Evolutionary conservation across 2,329 filamentous ascomycete genomes (phyloP).

Genomic region (Calonectria henricotiae): DNA sequence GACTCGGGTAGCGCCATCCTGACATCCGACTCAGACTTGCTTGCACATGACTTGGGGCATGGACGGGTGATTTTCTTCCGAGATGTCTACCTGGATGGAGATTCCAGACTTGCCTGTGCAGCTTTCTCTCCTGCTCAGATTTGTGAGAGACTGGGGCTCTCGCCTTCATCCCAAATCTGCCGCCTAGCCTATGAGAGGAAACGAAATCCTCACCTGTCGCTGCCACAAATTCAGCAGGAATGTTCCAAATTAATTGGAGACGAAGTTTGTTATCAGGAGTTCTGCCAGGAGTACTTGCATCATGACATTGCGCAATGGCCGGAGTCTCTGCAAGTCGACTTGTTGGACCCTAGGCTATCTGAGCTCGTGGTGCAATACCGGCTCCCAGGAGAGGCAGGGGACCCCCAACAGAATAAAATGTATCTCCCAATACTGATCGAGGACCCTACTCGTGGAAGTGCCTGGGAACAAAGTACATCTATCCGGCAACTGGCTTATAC

Average conservation of each 20-base stretch:
- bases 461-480: conserved; percentile 70
- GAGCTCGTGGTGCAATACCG: conserved; percentile 59
- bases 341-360: conserved; percentile 60
- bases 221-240: conserved; percentile 53
- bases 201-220: conserved; percentile 49
- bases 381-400: conserved; percentile 33
- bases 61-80: conserved; percentile 80
- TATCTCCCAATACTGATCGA: conserved; percentile 79
- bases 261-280: conserved; percentile 49
- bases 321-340: conserved; percentile 38
- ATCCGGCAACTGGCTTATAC: conserved; percentile 72
- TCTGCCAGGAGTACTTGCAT: conserved; percentile 56
- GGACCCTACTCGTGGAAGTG: conserved; percentile 68
- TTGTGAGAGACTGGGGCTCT: conserved; percentile 62
- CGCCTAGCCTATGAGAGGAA: conserved; percentile 59
- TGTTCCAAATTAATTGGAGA: conserved; percentile 50
- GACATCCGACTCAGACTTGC: conserved; percentile 90
- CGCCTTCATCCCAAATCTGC: conserved; percentile 50
- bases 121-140: conserved; percentile 58
- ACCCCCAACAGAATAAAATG: conserved; percentile 59
- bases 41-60: conserved; percentile 80
- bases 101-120: conserved; percentile 48
- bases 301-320: conserved; percentile 47
- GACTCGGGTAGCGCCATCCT: conserved; percentile 72
- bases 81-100: conserved; percentile 68